Percentiles rank a stretch among this genome's conserved stretches.
Conservation (phyloP, 352 stramenopile genomes). For the Peronospora tabacina region DNA sequence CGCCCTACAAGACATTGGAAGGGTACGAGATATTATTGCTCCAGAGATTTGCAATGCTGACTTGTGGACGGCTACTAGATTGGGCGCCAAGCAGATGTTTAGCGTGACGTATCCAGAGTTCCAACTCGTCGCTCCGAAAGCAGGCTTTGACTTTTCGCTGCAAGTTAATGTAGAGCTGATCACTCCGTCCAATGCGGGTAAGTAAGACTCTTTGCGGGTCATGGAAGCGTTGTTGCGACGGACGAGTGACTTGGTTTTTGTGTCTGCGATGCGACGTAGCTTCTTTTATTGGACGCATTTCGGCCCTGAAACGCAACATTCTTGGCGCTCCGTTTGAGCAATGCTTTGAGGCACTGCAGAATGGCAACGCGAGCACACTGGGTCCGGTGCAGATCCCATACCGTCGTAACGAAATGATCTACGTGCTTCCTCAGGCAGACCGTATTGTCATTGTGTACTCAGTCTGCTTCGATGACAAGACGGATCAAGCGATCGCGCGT, state of each 20-base stretch:
- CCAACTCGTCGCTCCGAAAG: slow-evolving; percentile 47
- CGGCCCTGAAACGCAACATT: slow-evolving; percentile 80
- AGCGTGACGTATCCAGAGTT: slow-evolving; percentile 68
- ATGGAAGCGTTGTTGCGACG: background rate
- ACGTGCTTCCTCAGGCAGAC: slow-evolving; percentile 76
- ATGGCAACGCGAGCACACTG: slow-evolving; percentile 47
- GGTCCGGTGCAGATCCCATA: slow-evolving; percentile 78
- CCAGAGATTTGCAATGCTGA: background rate
- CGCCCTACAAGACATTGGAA: slow-evolving; percentile 62
- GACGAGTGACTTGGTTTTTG: background rate
- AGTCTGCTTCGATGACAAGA: slow-evolving; percentile 90
- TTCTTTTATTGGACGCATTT: slow-evolving; percentile 65
- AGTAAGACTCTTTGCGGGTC: slow-evolving; percentile 1
- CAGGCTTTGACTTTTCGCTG: slow-evolving; percentile 74
- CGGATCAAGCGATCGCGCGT: slow-evolving; percentile 84
- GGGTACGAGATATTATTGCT: slow-evolving; percentile 24
- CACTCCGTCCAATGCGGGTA: slow-evolving; percentile 58
- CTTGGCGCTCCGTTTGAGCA: slow-evolving; percentile 70
- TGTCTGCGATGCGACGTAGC: slow-evolving; percentile 25
- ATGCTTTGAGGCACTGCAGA: slow-evolving; percentile 73
- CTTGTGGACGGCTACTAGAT: slow-evolving; percentile 23
- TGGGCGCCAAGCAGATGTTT: slow-evolving; percentile 68
- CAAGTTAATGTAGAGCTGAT: slow-evolving; percentile 73
- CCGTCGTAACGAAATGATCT: slow-evolving; percentile 80
- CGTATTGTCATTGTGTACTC: slow-evolving; percentile 90